Percentiles rank a stretch among this genome's conserved stretches.
Evolutionary conservation across 2,329 filamentous ascomycete genomes (phyloP).

Genomic region (Amauroascus niger): DNA sequence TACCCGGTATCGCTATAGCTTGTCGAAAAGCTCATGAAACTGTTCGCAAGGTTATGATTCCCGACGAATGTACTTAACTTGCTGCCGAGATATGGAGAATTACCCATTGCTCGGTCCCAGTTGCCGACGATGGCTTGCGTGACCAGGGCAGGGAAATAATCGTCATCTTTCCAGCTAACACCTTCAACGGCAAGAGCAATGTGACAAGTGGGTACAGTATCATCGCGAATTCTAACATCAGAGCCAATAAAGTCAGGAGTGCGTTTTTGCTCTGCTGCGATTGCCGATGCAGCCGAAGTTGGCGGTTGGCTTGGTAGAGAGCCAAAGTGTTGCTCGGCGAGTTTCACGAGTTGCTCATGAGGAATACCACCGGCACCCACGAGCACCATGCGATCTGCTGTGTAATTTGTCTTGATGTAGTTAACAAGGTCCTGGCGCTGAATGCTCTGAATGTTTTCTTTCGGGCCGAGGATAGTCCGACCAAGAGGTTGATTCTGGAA

Average conservation of each 20-base stretch:
- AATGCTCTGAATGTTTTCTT: constrained; percentile 97
- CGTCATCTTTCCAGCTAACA: constrained; percentile 98
- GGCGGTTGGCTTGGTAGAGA: constrained; percentile 65
- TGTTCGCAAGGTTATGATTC: constrained; percentile 93
- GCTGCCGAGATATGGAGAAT: constrained; percentile 93
- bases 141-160: constrained; percentile 97
- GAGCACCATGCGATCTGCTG: constrained; percentile 97
- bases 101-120: constrained; percentile 98
- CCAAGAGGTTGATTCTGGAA: constrained; percentile 94
- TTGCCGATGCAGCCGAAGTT: constrained; percentile 59
- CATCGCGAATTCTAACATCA: constrained; percentile 89
- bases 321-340: constrained; percentile 93
- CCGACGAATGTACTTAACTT: constrained; percentile 93
- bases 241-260: constrained; percentile 95
- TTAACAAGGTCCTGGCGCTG: constrained; percentile 77
- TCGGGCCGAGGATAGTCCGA: constrained; percentile 93
- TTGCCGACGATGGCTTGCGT: constrained; percentile 98
- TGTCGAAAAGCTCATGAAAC: constrained; percentile 99
- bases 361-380: constrained; percentile 90
- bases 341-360: constrained; percentile 85
- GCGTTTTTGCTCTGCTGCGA: constrained; percentile 66
- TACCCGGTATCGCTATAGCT: constrained; percentile 99
- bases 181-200: constrained; percentile 98
- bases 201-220: constrained; percentile 91
- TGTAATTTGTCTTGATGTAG: constrained; percentile 99